These are phyloP conservation scores for Dalechampia spathulata DNA, from an alignment of 441 rosid species.

Conservation along the genomic window DNA sequence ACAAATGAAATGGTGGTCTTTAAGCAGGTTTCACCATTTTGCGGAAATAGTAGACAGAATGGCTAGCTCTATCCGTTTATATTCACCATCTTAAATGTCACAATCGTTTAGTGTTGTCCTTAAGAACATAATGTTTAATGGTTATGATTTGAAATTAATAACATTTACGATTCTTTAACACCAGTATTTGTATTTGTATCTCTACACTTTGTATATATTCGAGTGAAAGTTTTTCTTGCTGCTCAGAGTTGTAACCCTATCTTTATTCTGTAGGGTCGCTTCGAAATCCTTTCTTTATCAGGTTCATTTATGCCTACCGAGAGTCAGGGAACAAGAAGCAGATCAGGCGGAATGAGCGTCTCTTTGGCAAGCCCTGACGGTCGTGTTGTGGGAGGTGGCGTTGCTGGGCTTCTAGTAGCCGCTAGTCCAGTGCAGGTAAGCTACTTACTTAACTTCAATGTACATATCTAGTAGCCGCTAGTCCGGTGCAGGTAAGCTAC, in stretches of 20 bases:
- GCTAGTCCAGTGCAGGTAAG: constrained; percentile 84
- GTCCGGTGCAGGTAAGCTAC: constrained; percentile 91
- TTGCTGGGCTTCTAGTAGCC: constrained; percentile 84
- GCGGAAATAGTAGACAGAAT: too few relatives aligned
- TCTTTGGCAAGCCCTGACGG: constrained; percentile 90
- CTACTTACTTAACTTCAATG: not conserved
- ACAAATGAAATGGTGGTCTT: too few relatives aligned
- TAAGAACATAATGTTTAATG: too few relatives aligned
- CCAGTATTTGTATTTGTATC: not conserved
- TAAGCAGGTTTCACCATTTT: too few relatives aligned
- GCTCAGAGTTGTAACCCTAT: not conserved
- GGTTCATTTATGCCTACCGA: constrained; percentile 85
- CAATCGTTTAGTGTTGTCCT: too few relatives aligned
- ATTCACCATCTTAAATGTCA: too few relatives aligned
- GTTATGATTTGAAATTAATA: too few relatives aligned
- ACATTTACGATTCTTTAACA: too few relatives aligned
- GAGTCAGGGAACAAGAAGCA: constrained; percentile 70
- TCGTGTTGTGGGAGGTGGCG: constrained; percentile 89
- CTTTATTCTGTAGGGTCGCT: constrained; percentile 54
- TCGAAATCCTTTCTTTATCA: constrained; percentile 84
- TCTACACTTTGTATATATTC: not conserved
- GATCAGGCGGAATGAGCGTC: constrained; percentile 96
- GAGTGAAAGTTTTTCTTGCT: not conserved
- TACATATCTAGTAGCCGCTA: constrained; percentile 41
- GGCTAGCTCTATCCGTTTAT: too few relatives aligned